Conservation (phyloP, 176 grass and related monocot genomes). For the Otatea glauca region DNA sequence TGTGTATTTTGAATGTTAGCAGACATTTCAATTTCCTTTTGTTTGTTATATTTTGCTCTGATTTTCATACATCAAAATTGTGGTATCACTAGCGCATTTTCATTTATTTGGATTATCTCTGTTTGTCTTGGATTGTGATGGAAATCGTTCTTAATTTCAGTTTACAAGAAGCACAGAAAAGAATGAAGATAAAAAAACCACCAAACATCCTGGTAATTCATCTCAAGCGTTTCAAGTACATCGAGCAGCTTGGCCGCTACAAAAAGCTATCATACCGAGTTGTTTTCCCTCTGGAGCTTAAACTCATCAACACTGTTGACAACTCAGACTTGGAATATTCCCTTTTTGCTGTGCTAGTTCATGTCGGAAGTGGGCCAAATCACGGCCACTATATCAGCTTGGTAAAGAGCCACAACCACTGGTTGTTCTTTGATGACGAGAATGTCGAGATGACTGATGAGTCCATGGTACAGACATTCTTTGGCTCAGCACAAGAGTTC, state of each 20-base stretch:
- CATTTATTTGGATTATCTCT: slow-evolving; percentile 9
- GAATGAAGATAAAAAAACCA: slow-evolving; percentile 97
- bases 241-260: slow-evolving; percentile 90
- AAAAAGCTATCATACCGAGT: slow-evolving; percentile 92
- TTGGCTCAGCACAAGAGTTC: slow-evolving; percentile 87
- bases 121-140: neutral
- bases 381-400: slow-evolving; percentile 97
- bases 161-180: slow-evolving; percentile 97
- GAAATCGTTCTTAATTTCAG: slow-evolving; percentile 52
- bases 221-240: slow-evolving; percentile 97
- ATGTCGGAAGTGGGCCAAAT: slow-evolving; percentile 90
- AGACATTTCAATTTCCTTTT: neutral
- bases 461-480: slow-evolving; percentile 81
- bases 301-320: slow-evolving; percentile 79
- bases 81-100: neutral
- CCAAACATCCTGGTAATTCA: slow-evolving; percentile 97
- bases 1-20: neutral
- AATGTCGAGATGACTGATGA: slow-evolving; percentile 97
- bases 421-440: slow-evolving; percentile 93
- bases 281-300: slow-evolving; percentile 95
- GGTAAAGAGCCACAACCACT: slow-evolving; percentile 94
- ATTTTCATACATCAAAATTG: neutral
- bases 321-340: slow-evolving; percentile 91
- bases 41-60: neutral
- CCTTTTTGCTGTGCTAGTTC: slow-evolving; percentile 91